phyloP scores from a whole-genome alignment of 495 filamentous ascomycete species.

The Daldinia bambusicola region DNA sequence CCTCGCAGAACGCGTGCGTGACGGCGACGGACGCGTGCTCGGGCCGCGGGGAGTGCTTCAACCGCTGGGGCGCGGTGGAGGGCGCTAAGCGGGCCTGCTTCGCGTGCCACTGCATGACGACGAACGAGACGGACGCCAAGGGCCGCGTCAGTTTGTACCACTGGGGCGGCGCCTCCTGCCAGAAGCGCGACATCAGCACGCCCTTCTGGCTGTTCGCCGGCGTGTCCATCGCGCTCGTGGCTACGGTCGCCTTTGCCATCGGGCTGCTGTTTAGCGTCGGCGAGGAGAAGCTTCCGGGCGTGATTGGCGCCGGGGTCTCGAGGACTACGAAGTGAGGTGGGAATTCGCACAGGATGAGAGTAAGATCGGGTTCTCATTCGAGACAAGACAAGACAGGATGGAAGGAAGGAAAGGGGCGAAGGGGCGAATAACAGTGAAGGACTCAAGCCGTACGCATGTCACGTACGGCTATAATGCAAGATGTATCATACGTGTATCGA shows the following conservation, averaged over 20 bases:
- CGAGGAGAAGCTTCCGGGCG: slow-evolving; percentile 79
- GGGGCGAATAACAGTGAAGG: neutral
- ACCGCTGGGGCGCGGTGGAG: slow-evolving; percentile 62
- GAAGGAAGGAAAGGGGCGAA: neutral
- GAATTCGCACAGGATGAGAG: neutral
- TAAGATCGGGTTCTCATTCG: too few species aligned
- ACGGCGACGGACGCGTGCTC: slow-evolving; percentile 75
- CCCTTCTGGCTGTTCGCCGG: slow-evolving; percentile 85
- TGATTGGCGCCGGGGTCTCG: slow-evolving; percentile 86
- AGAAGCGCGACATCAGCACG: slow-evolving; percentile 89
- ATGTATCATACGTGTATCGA: slow-evolving; percentile 46
- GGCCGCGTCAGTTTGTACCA: slow-evolving; percentile 51
- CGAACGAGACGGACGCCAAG: slow-evolving; percentile 56
- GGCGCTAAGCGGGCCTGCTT: slow-evolving; percentile 67
- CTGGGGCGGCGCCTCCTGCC: slow-evolving; percentile 88
- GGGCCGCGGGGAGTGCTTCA: slow-evolving; percentile 75
- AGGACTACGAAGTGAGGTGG: slow-evolving; percentile 58
- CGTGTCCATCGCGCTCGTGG: slow-evolving; percentile 71
- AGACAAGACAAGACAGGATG: too few species aligned
- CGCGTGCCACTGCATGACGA: slow-evolving; percentile 73
- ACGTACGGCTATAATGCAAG: slow-evolving; percentile 18
- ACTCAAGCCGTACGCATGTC: slow-evolving; percentile 9
- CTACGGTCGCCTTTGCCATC: slow-evolving; percentile 71
- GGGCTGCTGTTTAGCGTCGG: slow-evolving; percentile 83
- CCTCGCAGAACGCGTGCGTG: slow-evolving; percentile 67